These are phyloP conservation scores for Pseudocercospora pini-densiflorae DNA, from an alignment of 2,329 filamentous ascomycete genomes.

Conservation along the genomic window DNA sequence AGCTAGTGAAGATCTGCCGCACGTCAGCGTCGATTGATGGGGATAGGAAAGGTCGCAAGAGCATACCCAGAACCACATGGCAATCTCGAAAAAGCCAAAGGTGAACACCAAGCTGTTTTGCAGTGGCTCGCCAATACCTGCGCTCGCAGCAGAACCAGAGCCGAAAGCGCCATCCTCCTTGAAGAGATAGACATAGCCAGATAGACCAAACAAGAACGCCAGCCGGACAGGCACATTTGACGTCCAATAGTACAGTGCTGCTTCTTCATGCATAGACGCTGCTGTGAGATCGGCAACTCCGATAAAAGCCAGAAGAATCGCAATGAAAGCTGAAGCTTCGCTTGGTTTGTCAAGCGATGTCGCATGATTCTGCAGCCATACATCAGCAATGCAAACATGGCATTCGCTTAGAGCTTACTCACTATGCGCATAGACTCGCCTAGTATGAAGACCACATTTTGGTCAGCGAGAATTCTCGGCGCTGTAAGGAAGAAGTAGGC, in stretches of 20 bases:
- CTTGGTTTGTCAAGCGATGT: constrained; percentile 70
- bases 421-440: constrained; percentile 85
- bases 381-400: neutral
- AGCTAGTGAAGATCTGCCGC: constrained; percentile 62
- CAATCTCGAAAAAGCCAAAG: constrained; percentile 81
- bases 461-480: constrained; percentile 74
- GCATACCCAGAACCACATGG: constrained; percentile 83
- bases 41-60: neutral
- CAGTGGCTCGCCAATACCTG: constrained; percentile 61
- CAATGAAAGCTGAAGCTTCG: constrained; percentile 68
- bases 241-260: constrained; percentile 53
- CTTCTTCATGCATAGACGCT: constrained; percentile 49
- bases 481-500: constrained; percentile 82
- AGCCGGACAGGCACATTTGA: constrained; percentile 67
- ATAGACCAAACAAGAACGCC: constrained; percentile 63
- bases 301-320: constrained; percentile 71
- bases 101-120: constrained; percentile 86
- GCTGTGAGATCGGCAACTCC: constrained; percentile 53
- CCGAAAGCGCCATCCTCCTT: constrained; percentile 55
- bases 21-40: neutral
- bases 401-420: constrained; percentile 35
- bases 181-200: constrained; percentile 69
- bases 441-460: constrained; percentile 78
- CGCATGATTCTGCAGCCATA: constrained; percentile 60
- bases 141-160: constrained; percentile 25